Evolutionary conservation across 768 basidiomycete genomes (phyloP), one percentile per base, ranked within the genome.

Genomic region (Pleurotus giganteus): DNA sequence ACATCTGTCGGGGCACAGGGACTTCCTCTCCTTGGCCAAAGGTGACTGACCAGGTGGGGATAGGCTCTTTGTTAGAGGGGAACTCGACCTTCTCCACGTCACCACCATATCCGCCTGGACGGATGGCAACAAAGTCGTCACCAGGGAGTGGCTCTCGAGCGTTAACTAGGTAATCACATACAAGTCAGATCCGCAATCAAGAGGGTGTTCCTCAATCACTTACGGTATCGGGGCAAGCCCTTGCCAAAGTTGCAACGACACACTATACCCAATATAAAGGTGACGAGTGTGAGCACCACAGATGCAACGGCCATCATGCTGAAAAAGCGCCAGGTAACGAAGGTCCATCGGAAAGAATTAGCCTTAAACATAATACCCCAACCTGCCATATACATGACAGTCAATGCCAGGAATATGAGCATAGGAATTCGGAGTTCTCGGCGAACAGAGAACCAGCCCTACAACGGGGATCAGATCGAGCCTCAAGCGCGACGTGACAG

Each of bases 391-490:
- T 91, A 89, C 17, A 81, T 66, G 28, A 81, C 56, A 9, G 83
- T 83, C 45, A 88, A 59, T 13, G 73, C 62, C 55, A 93, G 74
- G 72, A 93, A 93, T 12, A 80, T 57, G 47, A 83, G 56, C 80
- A 84, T 89, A 13, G 74, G 77, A 8, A 76, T 55, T 56, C 77
- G 80, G 54, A 77, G 71, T 68, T 93, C 90, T 47, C 75, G 78
- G 34, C 89, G 85, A 47, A 88, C 82, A 29, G 84, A 80, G 62
- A 87, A 81, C 89, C 89, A 93, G 15, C 90, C 90, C 82, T 86
- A 52, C 32, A 55, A 15, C 24, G 37, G 44, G 54, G 31, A 52
- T 60, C 26, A 61, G 28, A 23, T 12, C 13, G n/a, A 34, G 17
- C 32, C 15, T 19, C 27, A 26, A 36, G 31, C 50, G 19, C 43